Base-by-base conservation (phyloP, 2,329 filamentous ascomycete genomes). In the Ophiosphaerella narmari region DNA sequence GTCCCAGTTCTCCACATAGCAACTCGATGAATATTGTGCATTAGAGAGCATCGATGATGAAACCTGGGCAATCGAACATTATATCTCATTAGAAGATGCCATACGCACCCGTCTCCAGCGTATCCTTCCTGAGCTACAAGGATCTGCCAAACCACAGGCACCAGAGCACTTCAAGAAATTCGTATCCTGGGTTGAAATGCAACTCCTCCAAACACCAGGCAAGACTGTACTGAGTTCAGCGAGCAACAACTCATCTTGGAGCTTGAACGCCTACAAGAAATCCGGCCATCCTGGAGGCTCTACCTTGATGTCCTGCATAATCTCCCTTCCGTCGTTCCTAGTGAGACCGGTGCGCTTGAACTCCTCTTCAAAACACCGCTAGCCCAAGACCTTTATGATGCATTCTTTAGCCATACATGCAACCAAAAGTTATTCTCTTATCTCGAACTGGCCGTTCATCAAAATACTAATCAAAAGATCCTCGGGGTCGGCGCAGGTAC, bases 291-390 rank as follows among this genome's bases (percentile, higher is more conserved):
- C 13, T 48, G 49, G 42, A 45, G 40, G 32, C 21, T 43, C 3
- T 45, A 21, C 29, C 33, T 46, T 14, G 39, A 48, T 7, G 29
- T 48, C 18, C 3, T 12, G 35, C 26, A 24, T 35, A 42, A 21
- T 34, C 35, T 52, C 14, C 1, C 31, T n/a, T 33, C 43, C 13
- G 44, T 54, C 8, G 7, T 54, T 9, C 23, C 23, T 1, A 39
- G 43, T 4, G 39, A 50, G 6, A 42, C 18, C 13, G 43, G 48
- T 37, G 24, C 48, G 7, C 48, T 52, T 21, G 32, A 46, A 8
- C 31, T 50, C 13, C 29, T 50, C 11, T 48, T 50, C 39, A 32
- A 37, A 1, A 39, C 46, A 18, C 7, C 16, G 9, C 4, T 46
- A 7, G 41, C 37, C 34, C 33, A 47, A 26, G 36, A 41, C 32